These are phyloP conservation scores for Oryza punctata DNA, from an alignment of 176 grass and related monocot genomes.

Conservation along the genomic window DNA sequence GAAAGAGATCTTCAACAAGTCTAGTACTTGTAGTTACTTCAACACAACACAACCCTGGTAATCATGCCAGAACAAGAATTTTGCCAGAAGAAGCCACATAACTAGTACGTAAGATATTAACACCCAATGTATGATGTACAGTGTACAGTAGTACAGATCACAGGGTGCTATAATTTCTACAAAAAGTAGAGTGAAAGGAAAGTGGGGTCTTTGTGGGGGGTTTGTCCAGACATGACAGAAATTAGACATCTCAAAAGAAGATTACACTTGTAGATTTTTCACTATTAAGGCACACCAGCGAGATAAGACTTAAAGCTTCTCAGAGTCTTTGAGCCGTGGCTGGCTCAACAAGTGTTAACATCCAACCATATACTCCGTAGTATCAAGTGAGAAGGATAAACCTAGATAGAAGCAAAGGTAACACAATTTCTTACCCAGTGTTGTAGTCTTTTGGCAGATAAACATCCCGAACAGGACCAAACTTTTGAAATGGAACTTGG, in stretches of 20 bases:
- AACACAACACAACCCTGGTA: no score
- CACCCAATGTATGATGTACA: not conserved
- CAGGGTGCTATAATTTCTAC: not conserved
- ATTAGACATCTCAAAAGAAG: not conserved
- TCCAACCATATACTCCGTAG: not conserved
- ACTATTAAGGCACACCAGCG: not conserved
- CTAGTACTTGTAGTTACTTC: constrained; percentile 25
- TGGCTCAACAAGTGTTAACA: not conserved
- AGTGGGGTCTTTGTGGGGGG: not conserved
- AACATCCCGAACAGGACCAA: constrained; percentile 75
- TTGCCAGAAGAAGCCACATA: constrained; percentile 31
- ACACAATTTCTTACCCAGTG: constrained; percentile 53
- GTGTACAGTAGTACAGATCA: not conserved
- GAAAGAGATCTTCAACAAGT: constrained; percentile 51
- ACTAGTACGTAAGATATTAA: not conserved
- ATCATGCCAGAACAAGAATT: no score
- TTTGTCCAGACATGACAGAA: constrained; percentile 10
- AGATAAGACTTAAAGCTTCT: not conserved
- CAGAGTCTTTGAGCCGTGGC: not conserved
- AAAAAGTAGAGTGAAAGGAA: not conserved
- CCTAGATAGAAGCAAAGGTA: no score
- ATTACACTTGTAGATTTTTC: not conserved
- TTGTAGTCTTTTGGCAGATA: constrained; percentile 78
- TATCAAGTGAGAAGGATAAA: no score
- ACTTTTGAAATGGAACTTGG: constrained; percentile 62